Base-by-base conservation (phyloP, 108 stramenopile species). In the Fragilaria crotonensis region DNA sequence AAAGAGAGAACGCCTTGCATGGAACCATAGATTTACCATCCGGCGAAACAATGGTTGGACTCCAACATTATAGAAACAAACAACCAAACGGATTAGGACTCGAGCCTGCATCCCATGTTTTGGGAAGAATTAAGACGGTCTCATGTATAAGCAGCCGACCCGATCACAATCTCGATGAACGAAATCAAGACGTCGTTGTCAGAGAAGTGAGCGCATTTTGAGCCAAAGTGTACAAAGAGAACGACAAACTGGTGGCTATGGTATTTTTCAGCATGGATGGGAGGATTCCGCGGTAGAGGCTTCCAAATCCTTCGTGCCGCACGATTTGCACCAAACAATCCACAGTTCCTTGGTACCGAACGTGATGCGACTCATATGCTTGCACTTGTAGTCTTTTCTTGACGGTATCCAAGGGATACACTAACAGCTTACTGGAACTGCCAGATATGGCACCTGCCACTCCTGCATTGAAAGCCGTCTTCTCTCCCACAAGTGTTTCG, bases 321-420 rank as follows among this genome's bases (percentile, higher is more conserved):
- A 61, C 31, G 17, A 93, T 84, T 28, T 71, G 74, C 18, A 45
- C 30, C 25, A 84, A 60, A 50, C 95, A 96, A 60, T 90, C 80
- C 30, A 85, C 31, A 73, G 89, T 83, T 17, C 85, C 80, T 28
- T 68, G 58, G 54, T 85, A 89, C 21, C 53, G 47, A 25, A 63
- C 50, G 22, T 23, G 44, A 7, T 48, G 11, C 54, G 75, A 78
- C 53, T 66, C 80, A 36, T 81, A 79, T 41, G 87, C 83, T 66
- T 93, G 88, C n/a, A 83, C 85, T 75, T 97, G 96, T 26, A 97
- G 52, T n/a, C 95, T 68, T 60, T 89, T 89, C 73, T 97, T 97
- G 3, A 96, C 71, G 5, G 96, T 97, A 70, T 97, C 96, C 31
- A 96, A 66, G 0, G 96, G 96, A 73, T 95, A 97, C 0, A 97